Conservation (phyloP, 1,284 basidiomycete species). For the Boletus smithii region DNA sequence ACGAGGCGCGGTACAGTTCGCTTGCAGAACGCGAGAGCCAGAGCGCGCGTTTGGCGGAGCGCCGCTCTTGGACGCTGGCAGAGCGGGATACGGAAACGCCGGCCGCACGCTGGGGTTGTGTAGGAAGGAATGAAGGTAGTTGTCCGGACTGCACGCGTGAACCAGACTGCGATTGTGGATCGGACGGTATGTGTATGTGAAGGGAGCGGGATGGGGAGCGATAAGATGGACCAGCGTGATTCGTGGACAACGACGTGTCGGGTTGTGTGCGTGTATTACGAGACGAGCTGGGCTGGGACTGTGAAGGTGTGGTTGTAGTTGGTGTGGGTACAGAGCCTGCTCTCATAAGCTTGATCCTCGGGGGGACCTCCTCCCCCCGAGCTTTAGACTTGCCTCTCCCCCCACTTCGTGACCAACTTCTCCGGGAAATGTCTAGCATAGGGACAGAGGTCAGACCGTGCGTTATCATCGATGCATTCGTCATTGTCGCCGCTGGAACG, state of each 20-base stretch:
- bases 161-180: background rate
- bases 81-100: background rate
- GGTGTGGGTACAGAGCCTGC: background rate
- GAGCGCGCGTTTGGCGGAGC: constrained; percentile 9
- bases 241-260: background rate
- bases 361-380: background rate
- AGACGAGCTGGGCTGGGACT: constrained; percentile 1
- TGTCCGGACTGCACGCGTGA: background rate
- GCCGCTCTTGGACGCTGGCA: constrained; percentile 6
- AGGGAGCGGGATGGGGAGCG: constrained; percentile 1
- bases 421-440: constrained; percentile 3
- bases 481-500: constrained; percentile 8
- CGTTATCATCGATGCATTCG: background rate
- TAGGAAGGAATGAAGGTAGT: background rate
- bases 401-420: background rate
- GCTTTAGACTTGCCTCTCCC: background rate
- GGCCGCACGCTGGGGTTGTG: background rate
- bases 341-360: background rate
- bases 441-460: background rate
- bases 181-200: background rate
- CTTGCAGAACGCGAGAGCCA: constrained; percentile 25
- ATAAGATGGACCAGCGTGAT: background rate
- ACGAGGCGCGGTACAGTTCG: constrained; percentile 16
- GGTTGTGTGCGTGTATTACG: background rate
- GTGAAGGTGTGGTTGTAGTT: background rate